Conservation (phyloP, 768 basidiomycete species). For the Agrocybe pediades region DNA sequence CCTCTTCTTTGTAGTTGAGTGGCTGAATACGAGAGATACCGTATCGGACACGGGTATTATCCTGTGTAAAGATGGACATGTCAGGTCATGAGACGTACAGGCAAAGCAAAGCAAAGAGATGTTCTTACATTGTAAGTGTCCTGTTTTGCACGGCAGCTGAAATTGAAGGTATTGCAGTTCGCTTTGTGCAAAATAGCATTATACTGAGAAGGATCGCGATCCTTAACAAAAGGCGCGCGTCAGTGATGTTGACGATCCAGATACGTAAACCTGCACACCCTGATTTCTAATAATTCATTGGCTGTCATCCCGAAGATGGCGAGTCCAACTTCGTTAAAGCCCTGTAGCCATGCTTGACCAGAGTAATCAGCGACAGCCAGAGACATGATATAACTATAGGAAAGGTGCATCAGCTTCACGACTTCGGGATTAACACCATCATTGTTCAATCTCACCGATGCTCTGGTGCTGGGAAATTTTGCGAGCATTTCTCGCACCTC, state of each 20-base stretch:
- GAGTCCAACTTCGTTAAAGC: constrained; percentile 91
- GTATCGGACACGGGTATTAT: constrained; percentile 80
- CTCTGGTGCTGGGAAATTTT: constrained; percentile 67
- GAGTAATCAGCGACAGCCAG: constrained; percentile 91
- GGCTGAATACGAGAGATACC: constrained; percentile 69
- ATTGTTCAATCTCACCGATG: constrained; percentile 61
- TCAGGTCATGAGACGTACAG: neutral
- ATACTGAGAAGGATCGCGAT: constrained; percentile 38
- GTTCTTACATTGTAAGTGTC: constrained; percentile 83
- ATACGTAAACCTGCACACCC: constrained; percentile 39
- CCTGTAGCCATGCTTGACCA: constrained; percentile 89
- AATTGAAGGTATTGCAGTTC: constrained; percentile 73
- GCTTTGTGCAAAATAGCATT: constrained; percentile 62
- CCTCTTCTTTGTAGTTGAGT: constrained; percentile 74
- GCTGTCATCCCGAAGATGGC: constrained; percentile 77
- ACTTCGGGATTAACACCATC: constrained; percentile 2
- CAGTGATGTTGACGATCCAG: neutral
- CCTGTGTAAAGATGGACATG: constrained; percentile 42
- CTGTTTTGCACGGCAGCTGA: constrained; percentile 83
- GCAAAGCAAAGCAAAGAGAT: neutral
- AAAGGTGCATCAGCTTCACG: neutral
- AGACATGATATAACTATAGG: constrained; percentile 71
- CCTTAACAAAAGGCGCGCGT: constrained; percentile 8
- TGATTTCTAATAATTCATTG: constrained; percentile 75
- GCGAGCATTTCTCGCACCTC: constrained; percentile 93